Base-by-base conservation (phyloP, 2,329 filamentous ascomycete genomes). In the Aureobasidium sp. region DNA sequence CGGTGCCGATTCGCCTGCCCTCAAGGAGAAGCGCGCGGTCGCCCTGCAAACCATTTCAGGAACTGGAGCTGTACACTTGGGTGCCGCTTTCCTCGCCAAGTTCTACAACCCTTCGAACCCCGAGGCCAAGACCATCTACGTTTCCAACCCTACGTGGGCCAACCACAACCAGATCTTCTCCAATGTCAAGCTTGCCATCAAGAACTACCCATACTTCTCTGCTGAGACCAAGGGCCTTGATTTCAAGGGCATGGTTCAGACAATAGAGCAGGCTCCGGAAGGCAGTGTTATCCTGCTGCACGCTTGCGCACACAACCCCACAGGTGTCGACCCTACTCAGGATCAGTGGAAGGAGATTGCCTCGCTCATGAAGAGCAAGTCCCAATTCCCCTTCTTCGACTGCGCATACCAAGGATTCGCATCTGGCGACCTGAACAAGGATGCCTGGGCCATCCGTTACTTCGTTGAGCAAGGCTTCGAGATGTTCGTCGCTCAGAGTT, bases 91-190 rank as follows among this genome's bases (percentile, higher is more conserved):
- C 85, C 87, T 99, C 63, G 80, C 88, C 74, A 92, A 87, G 74
- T 99, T 97, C 84, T 96, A 90, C 81, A 80, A 79, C 61, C 75
- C 78, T 15, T 70, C 73, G 58, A 73, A 80, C 70, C 81, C 82
- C 71, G 84, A 81, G 77, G 87, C 84, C 67, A 73, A 73, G 65
- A 84, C 86, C 62, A 84, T 95, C 76, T 96, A 96, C 81, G 81
- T 97, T 74, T 96, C 91, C 70, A 89, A 88, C 74, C 94, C 94
- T 57, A 99, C 94, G 64, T 99, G 94, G 94, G 91, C 89, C 67
- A 99, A 99, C 79, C 94, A 99, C 84, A 87, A 95, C 79, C 94
- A 97, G 76, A 96, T 99, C 81, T 96, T 99, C 79, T 84, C 81
- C 75, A 97, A 97, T 72, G 91, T 96, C 71, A 81, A 83, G 68